Base-by-base conservation (phyloP, 2,329 filamentous ascomycete species). In the Dendrostoma leiphaemia region DNA sequence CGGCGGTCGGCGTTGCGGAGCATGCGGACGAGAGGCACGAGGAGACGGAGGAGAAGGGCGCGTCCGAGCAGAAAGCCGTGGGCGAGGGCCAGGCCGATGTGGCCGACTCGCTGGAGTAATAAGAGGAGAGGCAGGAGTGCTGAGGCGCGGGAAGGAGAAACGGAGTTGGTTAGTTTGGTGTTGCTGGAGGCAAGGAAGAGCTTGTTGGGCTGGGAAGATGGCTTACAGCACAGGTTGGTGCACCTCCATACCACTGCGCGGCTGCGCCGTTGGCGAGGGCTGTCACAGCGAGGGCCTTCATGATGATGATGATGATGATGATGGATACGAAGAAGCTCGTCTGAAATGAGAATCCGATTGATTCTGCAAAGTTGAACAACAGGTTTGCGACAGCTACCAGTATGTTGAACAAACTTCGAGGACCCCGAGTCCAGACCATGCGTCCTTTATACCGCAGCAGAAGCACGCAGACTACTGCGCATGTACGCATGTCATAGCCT, bases 151-250 rank as follows among this genome's bases (percentile, higher is more conserved):
- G 53, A 59, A 53, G 24, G n/a, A 10, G 29, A 23, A n/a, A n/a
- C n/a, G n/a, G n/a, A n/a, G n/a, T n/a, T n/a, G n/a, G n/a, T n/a
- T n/a, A 31, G 9, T 37, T 31, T 17, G 9, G 50, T 54, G 26
- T n/a, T n/a, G n/a, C n/a, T n/a, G 48, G 9, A 9, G 37, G 19
- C 12, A 7, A 32, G 44, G 26, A 17, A 15, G 4, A 9, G 21
- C n/a, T n/a, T 6, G 9, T 6, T 32, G 13, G 19, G 3, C 19
- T 7, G 6, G 43, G 9, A 28, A 6, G 4, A 71, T n/a, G n/a
- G n/a, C 73, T 62, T 64, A 76, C 74, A 58, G 72, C 74, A 58
- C 74, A 76, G 32, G 67, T 65, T 8, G 74, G 73, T 2, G 72
- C 73, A 15, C 69, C 73, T 51, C 57, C 57, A 61, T 65, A 75